Evolutionary conservation across 768 basidiomycete genomes (phyloP).

Genomic region (Austroboletus eburneus): DNA sequence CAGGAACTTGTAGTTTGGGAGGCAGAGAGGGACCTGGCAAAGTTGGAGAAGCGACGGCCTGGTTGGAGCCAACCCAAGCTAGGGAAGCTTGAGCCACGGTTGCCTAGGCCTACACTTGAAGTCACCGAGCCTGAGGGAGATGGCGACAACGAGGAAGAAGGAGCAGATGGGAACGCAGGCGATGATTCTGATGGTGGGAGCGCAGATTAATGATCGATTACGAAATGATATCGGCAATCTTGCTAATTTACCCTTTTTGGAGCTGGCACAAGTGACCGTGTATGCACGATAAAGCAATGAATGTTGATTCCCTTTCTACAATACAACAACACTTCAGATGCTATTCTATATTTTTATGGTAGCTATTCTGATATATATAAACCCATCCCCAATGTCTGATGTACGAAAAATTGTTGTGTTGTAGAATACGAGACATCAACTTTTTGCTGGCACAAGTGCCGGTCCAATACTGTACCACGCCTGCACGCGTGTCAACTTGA

Average conservation of each 20-base stretch:
- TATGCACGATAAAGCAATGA: neutral
- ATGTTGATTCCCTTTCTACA: neutral
- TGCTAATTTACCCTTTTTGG: neutral
- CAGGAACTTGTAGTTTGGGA: neutral
- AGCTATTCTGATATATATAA: neutral
- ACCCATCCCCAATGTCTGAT: neutral
- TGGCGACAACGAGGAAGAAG: neutral
- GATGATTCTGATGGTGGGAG: neutral
- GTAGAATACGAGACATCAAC: neutral
- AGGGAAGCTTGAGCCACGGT: neutral
- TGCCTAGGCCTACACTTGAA: neutral
- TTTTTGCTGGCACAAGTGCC: neutral
- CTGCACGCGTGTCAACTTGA: no score
- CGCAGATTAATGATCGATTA: neutral
- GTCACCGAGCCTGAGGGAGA: neutral
- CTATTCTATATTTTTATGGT: neutral
- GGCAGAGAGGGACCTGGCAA: neutral
- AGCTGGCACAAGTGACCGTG: neutral
- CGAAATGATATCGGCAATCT: neutral
- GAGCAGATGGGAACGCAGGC: neutral
- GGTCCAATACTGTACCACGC: no score
- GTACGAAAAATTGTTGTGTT: neutral
- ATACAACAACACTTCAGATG: neutral
- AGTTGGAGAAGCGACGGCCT: neutral
- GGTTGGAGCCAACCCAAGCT: neutral